phyloP scores from a whole-genome alignment of 768 basidiomycete species.

The Coprinellus micaceus region DNA sequence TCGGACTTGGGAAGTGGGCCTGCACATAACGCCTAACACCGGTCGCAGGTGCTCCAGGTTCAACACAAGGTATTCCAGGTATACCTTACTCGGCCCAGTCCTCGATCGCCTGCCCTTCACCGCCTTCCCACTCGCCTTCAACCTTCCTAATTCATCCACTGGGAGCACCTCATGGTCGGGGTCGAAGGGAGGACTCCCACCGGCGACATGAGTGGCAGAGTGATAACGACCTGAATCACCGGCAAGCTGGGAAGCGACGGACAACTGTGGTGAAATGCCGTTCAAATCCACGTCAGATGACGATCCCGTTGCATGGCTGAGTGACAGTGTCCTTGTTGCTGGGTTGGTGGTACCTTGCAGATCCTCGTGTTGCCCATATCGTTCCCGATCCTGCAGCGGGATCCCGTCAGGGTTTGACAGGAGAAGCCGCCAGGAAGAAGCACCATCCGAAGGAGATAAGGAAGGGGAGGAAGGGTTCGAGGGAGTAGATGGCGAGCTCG shows the following conservation, averaged over 20 bases:
- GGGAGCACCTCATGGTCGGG: neutral
- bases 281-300: neutral
- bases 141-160: neutral
- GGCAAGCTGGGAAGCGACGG: neutral
- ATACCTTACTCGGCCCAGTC: neutral
- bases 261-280: neutral
- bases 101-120: neutral
- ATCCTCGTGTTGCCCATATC: too few relatives aligned
- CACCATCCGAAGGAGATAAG: neutral
- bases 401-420: neutral
- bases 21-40: neutral
- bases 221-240: too few relatives aligned
- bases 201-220: too few relatives aligned
- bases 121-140: neutral
- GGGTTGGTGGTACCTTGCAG: neutral
- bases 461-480: neutral
- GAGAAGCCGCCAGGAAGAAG: neutral
- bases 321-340: neutral
- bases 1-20: neutral
- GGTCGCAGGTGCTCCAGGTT: conserved; percentile 3
- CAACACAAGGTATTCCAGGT: conserved; percentile 3
- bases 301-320: neutral
- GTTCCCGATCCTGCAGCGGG: neutral
- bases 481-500: neutral
- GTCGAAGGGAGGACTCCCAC: too few relatives aligned